Conservation (phyloP, 2,329 filamentous ascomycete genomes). For the Ascochyta koolunga region DNA sequence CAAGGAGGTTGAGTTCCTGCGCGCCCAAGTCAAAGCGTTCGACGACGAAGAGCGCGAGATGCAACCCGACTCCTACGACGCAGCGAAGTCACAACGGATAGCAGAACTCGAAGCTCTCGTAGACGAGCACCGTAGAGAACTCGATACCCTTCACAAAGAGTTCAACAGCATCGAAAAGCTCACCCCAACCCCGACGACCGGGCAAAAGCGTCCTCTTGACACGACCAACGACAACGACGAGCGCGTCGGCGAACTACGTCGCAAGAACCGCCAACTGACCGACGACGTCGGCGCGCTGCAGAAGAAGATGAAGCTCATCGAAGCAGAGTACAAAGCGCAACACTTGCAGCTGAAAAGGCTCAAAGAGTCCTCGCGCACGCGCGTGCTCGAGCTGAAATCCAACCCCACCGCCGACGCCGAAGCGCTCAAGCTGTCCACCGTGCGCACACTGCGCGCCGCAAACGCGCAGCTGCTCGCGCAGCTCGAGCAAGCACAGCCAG, state of each 20-base stretch:
- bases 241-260: slow-evolving; percentile 79
- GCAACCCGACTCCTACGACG: slow-evolving; percentile 78
- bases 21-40: slow-evolving; percentile 85
- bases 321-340: slow-evolving; percentile 75
- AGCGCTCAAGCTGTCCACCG: slow-evolving; percentile 80
- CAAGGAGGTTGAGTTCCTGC: slow-evolving; percentile 93
- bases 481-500: slow-evolving; percentile 57
- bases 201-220: slow-evolving; percentile 70
- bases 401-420: slow-evolving; percentile 90
- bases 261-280: slow-evolving; percentile 86
- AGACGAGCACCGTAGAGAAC: slow-evolving; percentile 82
- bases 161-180: slow-evolving; percentile 69
- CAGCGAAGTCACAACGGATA: slow-evolving; percentile 74
- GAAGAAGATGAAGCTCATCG: slow-evolving; percentile 71
- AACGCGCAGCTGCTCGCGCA: slow-evolving; percentile 82
- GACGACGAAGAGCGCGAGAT: slow-evolving; percentile 89
- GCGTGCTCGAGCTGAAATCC: slow-evolving; percentile 83
- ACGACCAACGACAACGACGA: slow-evolving; percentile 64
- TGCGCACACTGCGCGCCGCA: slow-evolving; percentile 78
- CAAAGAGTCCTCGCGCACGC: slow-evolving; percentile 73
- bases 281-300: slow-evolving; percentile 74
- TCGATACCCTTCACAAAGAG: slow-evolving; percentile 75
- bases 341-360: slow-evolving; percentile 73
- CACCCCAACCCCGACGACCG: slow-evolving; percentile 46
- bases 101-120: slow-evolving; percentile 84